phyloP scores from a whole-genome alignment of 331 rosid species.

The Cydonia oblonga region DNA sequence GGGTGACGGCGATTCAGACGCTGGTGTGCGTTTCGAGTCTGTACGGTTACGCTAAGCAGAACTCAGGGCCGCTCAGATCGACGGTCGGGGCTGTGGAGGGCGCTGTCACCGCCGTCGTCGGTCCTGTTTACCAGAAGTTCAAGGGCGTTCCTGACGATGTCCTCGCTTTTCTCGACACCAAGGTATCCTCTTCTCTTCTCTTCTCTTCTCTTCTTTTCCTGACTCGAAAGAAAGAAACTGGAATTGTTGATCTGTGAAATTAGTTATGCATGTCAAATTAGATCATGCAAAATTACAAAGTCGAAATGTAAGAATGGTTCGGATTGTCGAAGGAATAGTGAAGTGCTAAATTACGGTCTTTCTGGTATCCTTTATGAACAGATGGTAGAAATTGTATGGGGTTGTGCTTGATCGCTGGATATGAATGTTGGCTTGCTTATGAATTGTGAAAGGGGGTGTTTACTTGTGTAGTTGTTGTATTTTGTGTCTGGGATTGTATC shows the following conservation, averaged over 20 bases:
- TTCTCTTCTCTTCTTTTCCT: neutral
- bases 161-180: conserved; percentile 48
- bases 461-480: neutral
- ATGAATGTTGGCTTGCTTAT: neutral
- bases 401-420: neutral
- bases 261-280: neutral
- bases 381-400: too few relatives aligned
- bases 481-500: neutral
- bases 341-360: neutral
- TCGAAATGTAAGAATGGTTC: neutral
- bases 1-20: conserved; percentile 42
- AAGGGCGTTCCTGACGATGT: conserved; percentile 55
- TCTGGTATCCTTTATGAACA: neutral
- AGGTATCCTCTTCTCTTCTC: conserved; percentile 28
- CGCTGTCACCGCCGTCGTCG: conserved; percentile 39
- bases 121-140: conserved; percentile 57
- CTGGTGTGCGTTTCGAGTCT: conserved; percentile 34
- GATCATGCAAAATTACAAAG: neutral
- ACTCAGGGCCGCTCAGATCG: conserved; percentile 60
- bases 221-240: neutral
- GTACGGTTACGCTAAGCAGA: conserved; percentile 59
- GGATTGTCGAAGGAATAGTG: neutral
- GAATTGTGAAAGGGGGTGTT: neutral
- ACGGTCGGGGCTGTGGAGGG: conserved; percentile 50
- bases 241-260: neutral